Percentiles rank a stretch among this genome's conserved stretches.
Evolutionary conservation across 208 protist genomes (phyloP).

Genomic region (Giardia duodenalis): DNA sequence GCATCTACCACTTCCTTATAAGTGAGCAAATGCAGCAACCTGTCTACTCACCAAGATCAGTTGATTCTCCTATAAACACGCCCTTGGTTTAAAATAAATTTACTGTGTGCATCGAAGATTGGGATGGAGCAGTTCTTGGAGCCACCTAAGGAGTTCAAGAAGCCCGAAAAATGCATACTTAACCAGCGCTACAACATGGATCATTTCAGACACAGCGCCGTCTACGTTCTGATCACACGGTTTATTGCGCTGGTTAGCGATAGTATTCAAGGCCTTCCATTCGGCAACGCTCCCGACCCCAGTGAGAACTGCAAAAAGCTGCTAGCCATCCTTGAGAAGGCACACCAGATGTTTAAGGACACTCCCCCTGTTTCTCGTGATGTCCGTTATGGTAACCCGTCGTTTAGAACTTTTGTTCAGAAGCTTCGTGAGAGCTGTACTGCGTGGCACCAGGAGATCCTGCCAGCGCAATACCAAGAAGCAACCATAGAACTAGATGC

Average conservation of each 20-base stretch:
- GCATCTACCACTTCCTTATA: too few species aligned
- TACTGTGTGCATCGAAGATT: too few species aligned
- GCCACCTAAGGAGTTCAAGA: neutral
- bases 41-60: too few species aligned
- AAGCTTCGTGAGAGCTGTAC: neutral
- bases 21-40: too few species aligned
- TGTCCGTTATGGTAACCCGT: conserved; percentile 14
- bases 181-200: neutral
- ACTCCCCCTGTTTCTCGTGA: conserved; percentile 4
- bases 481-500: neutral
- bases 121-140: neutral
- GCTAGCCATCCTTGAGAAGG: neutral
- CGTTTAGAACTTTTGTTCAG: conserved; percentile 2
- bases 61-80: too few species aligned
- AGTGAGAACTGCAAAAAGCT: neutral
- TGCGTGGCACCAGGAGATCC: neutral
- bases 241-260: neutral
- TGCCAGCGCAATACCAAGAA: neutral
- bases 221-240: neutral
- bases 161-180: neutral
- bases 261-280: neutral
- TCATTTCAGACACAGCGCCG: neutral
- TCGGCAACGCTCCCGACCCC: neutral
- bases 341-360: neutral
- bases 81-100: too few species aligned